Evolutionary conservation across 495 filamentous ascomycete species (phyloP).

Genomic region (Chaetomium tenue): DNA sequence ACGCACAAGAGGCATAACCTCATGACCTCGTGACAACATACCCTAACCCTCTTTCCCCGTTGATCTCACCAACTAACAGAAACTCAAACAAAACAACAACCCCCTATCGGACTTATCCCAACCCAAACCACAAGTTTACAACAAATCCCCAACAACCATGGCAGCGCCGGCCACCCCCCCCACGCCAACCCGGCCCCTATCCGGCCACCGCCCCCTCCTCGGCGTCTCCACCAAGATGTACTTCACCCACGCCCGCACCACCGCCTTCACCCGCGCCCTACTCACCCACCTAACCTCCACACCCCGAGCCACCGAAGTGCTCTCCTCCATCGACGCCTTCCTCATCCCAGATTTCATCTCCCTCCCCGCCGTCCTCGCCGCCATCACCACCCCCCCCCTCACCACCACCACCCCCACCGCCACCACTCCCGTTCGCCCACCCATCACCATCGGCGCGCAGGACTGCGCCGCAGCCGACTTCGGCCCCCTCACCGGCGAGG

Average conservation of each 20-base stretch:
- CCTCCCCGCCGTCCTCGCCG: slow-evolving; percentile 55
- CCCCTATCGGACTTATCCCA: background rate
- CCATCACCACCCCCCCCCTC: slow-evolving; percentile 45
- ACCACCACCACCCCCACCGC: slow-evolving; percentile 40
- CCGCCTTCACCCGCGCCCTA: slow-evolving; percentile 59
- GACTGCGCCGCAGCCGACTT: slow-evolving; percentile 64
- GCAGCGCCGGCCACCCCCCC: no score
- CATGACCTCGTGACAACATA: no score
- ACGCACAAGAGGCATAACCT: no score
- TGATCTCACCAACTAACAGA: background rate
- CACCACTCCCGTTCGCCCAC: no score
- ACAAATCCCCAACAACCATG: background rate
- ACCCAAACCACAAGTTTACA: background rate
- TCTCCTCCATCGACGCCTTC: slow-evolving; percentile 53
- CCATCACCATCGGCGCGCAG: slow-evolving; percentile 65
- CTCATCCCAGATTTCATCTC: slow-evolving; percentile 75
- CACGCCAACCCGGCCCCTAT: background rate
- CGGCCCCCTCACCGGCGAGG: slow-evolving; percentile 75
- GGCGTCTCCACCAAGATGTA: slow-evolving; percentile 85
- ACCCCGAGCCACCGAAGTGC: slow-evolving; percentile 36
- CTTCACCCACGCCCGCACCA: slow-evolving; percentile 65
- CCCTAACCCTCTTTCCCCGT: background rate
- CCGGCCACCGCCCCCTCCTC: slow-evolving; percentile 60
- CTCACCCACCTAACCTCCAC: slow-evolving; percentile 37
- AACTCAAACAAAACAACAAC: background rate